A percentile compares a stretch with the other conserved stretches of the same genome.
Evolutionary conservation across 1,139 yeast genomes (phyloP).

Genomic region (Meyerozyma guilliermondii): DNA sequence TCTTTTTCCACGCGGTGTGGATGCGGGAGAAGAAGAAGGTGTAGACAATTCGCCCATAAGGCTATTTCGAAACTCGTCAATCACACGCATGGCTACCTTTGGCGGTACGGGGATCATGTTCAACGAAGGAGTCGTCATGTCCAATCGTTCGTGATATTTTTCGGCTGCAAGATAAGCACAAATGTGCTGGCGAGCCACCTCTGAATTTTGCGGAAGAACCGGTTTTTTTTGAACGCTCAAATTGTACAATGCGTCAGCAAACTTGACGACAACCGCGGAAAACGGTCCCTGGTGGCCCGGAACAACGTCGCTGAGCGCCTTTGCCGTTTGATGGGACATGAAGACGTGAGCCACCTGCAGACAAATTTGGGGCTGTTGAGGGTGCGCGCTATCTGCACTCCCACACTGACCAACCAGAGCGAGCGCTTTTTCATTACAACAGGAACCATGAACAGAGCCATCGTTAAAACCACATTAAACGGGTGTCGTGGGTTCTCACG

Average conservation of each 20-base stretch:
- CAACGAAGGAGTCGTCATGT: slow-evolving; percentile 42
- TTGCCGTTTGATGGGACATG: slow-evolving; percentile 19
- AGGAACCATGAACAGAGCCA: not conserved
- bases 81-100: slow-evolving; percentile 30
- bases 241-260: slow-evolving; percentile 48
- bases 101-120: slow-evolving; percentile 58
- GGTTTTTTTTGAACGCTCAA: slow-evolving; percentile 47
- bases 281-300: slow-evolving; percentile 46
- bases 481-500: slow-evolving; percentile 18
- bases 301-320: slow-evolving; percentile 41
- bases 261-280: slow-evolving; percentile 43
- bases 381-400: not conserved
- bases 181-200: slow-evolving; percentile 59
- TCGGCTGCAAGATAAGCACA: slow-evolving; percentile 62
- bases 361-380: not conserved
- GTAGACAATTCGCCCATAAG: slow-evolving; percentile 25
- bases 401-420: not conserved
- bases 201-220: slow-evolving; percentile 45
- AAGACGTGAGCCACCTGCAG: not conserved
- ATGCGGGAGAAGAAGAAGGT: slow-evolving; percentile 25
- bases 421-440: not conserved
- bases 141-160: slow-evolving; percentile 35
- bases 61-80: slow-evolving; percentile 41
- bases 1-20: slow-evolving; percentile 20
- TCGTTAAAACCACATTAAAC: not conserved